A percentile compares a stretch with the other conserved stretches of the same genome.
phyloP scores from a whole-genome alignment of 345 rosid species.

The Theobroma cacao region DNA sequence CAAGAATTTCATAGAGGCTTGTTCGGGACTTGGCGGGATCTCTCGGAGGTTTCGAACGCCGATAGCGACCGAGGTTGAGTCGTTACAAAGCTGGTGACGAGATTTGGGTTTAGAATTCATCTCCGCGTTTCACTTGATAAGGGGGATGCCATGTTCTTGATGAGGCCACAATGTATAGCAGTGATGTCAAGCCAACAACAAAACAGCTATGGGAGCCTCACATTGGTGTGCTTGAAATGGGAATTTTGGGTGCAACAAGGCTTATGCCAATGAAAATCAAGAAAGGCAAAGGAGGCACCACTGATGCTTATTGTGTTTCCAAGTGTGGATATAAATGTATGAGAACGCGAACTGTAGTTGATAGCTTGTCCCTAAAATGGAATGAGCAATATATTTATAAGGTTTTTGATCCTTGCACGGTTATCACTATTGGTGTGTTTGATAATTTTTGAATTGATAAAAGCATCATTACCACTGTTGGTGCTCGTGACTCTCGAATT shows the following conservation, averaged over 20 bases:
- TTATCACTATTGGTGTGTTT: constrained; percentile 64
- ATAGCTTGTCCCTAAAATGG: constrained; percentile 65
- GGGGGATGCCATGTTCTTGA: constrained; percentile 76
- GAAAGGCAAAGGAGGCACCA: constrained; percentile 52
- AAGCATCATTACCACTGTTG: constrained; percentile 21
- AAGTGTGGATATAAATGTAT: constrained; percentile 83
- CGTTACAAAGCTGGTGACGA: too few relatives aligned
- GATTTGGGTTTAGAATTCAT: constrained; percentile 63
- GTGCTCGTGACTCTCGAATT: constrained; percentile 45
- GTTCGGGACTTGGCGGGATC: too few relatives aligned
- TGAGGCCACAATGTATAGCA: constrained; percentile 58
- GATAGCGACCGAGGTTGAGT: too few relatives aligned
- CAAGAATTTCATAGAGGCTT: too few relatives aligned
- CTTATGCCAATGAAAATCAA: constrained; percentile 58
- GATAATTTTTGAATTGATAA: constrained; percentile 46
- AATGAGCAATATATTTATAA: constrained; percentile 80
- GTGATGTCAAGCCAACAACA: constrained; percentile 58
- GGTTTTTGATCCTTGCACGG: constrained; percentile 70
- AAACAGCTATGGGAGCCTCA: constrained; percentile 68
- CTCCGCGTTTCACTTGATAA: constrained; percentile 62
- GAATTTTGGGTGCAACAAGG: constrained; percentile 65
- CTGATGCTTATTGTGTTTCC: constrained; percentile 69
- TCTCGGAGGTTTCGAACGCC: too few relatives aligned
- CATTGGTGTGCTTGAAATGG: constrained; percentile 72
- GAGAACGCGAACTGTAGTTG: constrained; percentile 62